Evolutionary conservation across 106 monocot genomes (phyloP).

Genomic region (Chionographis japonica): DNA sequence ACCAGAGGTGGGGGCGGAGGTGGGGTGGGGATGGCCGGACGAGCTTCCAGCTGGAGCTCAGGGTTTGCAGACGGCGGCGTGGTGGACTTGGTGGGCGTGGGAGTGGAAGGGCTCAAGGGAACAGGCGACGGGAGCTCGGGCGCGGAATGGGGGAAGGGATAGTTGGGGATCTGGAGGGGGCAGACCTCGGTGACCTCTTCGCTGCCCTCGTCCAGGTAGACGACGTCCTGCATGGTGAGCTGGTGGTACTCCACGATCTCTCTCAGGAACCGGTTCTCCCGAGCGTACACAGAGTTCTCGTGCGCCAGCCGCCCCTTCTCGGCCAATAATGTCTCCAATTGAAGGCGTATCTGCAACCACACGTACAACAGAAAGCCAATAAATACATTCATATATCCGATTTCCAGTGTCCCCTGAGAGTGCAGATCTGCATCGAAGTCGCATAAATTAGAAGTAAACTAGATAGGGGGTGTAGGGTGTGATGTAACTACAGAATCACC

Average conservation of each 20-base stretch:
- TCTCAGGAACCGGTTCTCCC: slow-evolving; percentile 84
- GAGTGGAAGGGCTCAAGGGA: slow-evolving; percentile 2
- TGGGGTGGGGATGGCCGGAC: no score
- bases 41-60: no score
- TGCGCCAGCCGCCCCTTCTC: slow-evolving; percentile 79
- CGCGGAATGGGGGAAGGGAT: not conserved
- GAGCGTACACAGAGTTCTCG: slow-evolving; percentile 68
- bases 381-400: no score
- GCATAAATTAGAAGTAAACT: no score
- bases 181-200: slow-evolving; percentile 76
- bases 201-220: slow-evolving; percentile 62
- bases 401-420: no score
- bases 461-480: no score
- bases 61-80: slow-evolving; percentile 12
- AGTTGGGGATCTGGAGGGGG: slow-evolving; percentile 31
- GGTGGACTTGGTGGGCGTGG: not conserved
- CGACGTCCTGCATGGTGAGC: slow-evolving; percentile 73
- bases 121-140: slow-evolving; percentile 2
- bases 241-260: slow-evolving; percentile 94
- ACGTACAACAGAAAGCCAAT: not conserved
- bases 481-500: no score
- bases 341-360: slow-evolving; percentile 58
- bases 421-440: no score
- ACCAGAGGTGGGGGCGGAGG: no score
- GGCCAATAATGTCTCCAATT: slow-evolving; percentile 77